Evolutionary conservation across 1,284 basidiomycete species (phyloP).

Genomic region (Rhizoctonia solani): DNA sequence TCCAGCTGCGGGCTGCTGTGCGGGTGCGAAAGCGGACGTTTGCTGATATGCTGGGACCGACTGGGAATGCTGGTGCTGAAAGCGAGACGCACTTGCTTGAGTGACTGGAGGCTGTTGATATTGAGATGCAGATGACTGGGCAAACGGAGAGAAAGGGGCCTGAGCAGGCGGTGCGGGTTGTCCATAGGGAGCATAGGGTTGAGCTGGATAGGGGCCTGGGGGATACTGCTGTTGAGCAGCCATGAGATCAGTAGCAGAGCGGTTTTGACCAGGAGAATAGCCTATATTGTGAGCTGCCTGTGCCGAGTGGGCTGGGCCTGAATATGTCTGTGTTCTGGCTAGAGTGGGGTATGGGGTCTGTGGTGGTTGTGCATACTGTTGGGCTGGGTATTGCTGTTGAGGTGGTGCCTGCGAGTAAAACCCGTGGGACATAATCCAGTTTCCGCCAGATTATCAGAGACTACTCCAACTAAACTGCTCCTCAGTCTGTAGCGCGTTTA

Average conservation of each 20-base stretch:
- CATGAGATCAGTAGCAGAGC: constrained; percentile 15
- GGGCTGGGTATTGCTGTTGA: constrained; percentile 31
- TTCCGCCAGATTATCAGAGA: background rate
- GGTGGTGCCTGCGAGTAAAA: constrained; percentile 25
- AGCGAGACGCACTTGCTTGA: background rate
- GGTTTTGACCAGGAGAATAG: constrained; percentile 17
- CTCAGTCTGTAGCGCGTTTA: background rate
- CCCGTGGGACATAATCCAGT: constrained; percentile 28
- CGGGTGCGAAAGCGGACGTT: background rate
- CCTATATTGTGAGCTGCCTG: constrained; percentile 2
- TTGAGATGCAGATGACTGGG: constrained; percentile 2
- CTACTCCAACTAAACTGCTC: background rate
- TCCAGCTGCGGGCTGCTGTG: background rate
- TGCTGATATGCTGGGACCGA: constrained; percentile 22
- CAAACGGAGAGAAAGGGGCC: constrained; percentile 27
- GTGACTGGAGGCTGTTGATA: constrained; percentile 17
- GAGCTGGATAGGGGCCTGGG: constrained; percentile 19
- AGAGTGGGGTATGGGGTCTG: constrained; percentile 17
- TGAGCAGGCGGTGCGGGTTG: constrained; percentile 16
- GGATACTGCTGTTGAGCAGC: constrained; percentile 4
- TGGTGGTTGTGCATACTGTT: constrained; percentile 10
- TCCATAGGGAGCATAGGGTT: constrained; percentile 18
- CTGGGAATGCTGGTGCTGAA: constrained; percentile 30
- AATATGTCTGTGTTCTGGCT: background rate
- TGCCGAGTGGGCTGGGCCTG: constrained; percentile 13